A percentile compares a stretch with the other conserved stretches of the same genome.
These are phyloP conservation scores for Magnolia officinalis DNA, from an alignment of 164 flowering plant species.

Conservation along the genomic window DNA sequence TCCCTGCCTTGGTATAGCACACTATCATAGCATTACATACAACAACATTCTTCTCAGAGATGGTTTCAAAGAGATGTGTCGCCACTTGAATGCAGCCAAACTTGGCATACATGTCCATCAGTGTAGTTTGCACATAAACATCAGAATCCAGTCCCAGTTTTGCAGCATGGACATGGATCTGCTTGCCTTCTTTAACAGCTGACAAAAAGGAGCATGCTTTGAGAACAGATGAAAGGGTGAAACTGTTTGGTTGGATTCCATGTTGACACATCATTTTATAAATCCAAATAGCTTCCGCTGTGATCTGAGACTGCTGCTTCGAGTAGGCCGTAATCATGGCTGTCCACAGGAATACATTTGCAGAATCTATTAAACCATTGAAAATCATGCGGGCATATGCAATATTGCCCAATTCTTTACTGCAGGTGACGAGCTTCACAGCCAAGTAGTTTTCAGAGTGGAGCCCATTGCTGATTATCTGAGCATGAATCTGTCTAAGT, in stretches of 20 bases:
- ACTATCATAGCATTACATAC: slow-evolving; percentile 12
- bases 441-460: slow-evolving; percentile 6
- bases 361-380: slow-evolving; percentile 5
- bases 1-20: slow-evolving; percentile 8
- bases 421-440: slow-evolving; percentile 13
- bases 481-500: slow-evolving; percentile 16
- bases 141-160: slow-evolving; percentile 12
- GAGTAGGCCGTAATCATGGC: slow-evolving; percentile 16
- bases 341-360: slow-evolving; percentile 18
- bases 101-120: slow-evolving; percentile 16
- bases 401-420: slow-evolving; percentile 11
- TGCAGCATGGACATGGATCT: slow-evolving; percentile 9
- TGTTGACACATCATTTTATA: slow-evolving; percentile 11
- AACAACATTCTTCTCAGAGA: slow-evolving; percentile 11
- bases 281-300: slow-evolving; percentile 13
- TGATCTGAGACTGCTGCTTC: slow-evolving; percentile 10
- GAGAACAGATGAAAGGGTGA: slow-evolving; percentile 16
- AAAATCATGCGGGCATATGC: slow-evolving; percentile 13
- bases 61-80: slow-evolving; percentile 5
- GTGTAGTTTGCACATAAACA: slow-evolving; percentile 12
- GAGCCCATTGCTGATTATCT: slow-evolving; percentile 9
- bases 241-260: slow-evolving; percentile 8
- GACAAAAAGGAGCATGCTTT: slow-evolving; percentile 16
- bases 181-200: slow-evolving; percentile 6
- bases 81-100: slow-evolving; percentile 12